These are phyloP conservation scores for Pharnaceum exiguum DNA, from an alignment of 148 eudicot species.

Conservation along the genomic window DNA sequence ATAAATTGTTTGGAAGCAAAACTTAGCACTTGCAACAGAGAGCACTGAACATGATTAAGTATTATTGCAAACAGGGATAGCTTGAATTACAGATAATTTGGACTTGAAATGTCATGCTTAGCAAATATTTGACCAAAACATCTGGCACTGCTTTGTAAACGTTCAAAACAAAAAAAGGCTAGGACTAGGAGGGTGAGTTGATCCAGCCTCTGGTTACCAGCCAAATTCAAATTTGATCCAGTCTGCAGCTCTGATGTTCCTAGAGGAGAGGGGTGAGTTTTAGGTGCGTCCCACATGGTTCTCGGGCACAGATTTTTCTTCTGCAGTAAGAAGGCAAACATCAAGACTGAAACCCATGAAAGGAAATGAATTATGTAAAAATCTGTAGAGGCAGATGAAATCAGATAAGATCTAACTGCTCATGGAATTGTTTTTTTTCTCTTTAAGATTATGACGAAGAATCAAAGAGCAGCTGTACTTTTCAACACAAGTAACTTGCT, in stretches of 20 bases:
- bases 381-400: slow-evolving; percentile 1
- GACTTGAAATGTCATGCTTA: no score
- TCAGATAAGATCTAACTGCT: background rate
- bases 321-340: slow-evolving; percentile 21
- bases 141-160: no score
- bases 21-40: no score
- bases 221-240: slow-evolving; percentile 16
- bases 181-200: background rate
- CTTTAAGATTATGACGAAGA: no score
- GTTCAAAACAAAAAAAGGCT: background rate
- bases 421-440: no score
- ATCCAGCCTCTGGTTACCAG: slow-evolving; percentile 1
- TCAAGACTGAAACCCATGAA: background rate
- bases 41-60: no score
- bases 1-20: no score
- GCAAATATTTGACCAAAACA: no score
- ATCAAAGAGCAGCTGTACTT: no score
- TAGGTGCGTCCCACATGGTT: slow-evolving; percentile 24
- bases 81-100: no score
- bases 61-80: no score
- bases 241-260: slow-evolving; percentile 17
- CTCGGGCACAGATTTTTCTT: slow-evolving; percentile 29
- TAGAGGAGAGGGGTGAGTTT: slow-evolving; percentile 19
- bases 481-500: no score
- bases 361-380: slow-evolving; percentile 10